A percentile compares a stretch with the other conserved stretches of the same genome.
These are phyloP conservation scores for Naganishia randhawae DNA, from an alignment of 768 basidiomycete genomes.

Conservation along the genomic window DNA sequence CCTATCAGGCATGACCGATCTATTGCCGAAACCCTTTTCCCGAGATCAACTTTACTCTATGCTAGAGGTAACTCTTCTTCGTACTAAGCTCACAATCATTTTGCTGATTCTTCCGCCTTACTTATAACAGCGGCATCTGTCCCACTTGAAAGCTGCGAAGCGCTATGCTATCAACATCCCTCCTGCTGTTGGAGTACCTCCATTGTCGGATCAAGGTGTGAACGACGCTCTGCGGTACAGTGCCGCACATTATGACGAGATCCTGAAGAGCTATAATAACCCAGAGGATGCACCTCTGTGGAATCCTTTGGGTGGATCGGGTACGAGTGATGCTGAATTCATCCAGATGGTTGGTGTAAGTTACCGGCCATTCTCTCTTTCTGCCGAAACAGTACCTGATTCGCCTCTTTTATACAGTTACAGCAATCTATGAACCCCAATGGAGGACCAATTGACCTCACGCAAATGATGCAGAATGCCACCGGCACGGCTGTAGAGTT, in stretches of 20 bases:
- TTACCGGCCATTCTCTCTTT: not conserved
- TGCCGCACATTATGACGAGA: slow-evolving; percentile 18
- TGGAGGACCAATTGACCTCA: slow-evolving; percentile 12
- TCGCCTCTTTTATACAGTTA: not conserved
- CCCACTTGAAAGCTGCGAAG: slow-evolving; percentile 49
- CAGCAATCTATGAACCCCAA: slow-evolving; percentile 16
- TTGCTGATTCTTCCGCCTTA: not conserved
- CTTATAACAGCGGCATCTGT: slow-evolving; percentile 3
- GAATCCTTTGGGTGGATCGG: slow-evolving; percentile 17
- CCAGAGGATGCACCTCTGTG: slow-evolving; percentile 15
- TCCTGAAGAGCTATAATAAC: slow-evolving; percentile 10
- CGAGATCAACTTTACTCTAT: slow-evolving; percentile 84
- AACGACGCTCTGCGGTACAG: slow-evolving; percentile 37
- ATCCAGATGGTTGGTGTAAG: slow-evolving; percentile 20
- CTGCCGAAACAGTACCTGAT: not conserved
- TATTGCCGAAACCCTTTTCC: slow-evolving; percentile 95
- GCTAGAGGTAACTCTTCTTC: slow-evolving; percentile 60
- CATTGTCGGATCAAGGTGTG: slow-evolving; percentile 49
- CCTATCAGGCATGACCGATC: slow-evolving; percentile 80
- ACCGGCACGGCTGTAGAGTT: slow-evolving; percentile 14
- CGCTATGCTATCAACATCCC: slow-evolving; percentile 52
- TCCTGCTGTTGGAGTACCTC: slow-evolving; percentile 64
- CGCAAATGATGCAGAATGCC: slow-evolving; percentile 13
- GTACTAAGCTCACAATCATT: slow-evolving; percentile 14
- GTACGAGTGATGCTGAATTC: slow-evolving; percentile 18